Conservation (phyloP, 495 filamentous ascomycete genomes). For the Aspergillus haitiensis region DNA sequence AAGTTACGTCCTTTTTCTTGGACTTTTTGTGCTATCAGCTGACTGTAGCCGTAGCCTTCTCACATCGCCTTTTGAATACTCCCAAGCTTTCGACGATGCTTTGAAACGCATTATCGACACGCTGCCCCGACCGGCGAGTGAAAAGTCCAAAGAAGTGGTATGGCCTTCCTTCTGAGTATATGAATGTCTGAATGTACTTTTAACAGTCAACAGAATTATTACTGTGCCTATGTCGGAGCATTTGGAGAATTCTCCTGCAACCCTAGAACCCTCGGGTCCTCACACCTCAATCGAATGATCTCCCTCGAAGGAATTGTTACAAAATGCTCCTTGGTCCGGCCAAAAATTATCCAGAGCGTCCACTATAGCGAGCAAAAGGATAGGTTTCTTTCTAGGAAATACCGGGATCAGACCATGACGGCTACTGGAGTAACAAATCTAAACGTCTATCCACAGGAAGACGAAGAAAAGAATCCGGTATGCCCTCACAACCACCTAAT, state of each 20-base stretch:
- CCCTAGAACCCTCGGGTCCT: slow-evolving; percentile 84
- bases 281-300: slow-evolving; percentile 91
- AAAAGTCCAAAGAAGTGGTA: slow-evolving; percentile 63
- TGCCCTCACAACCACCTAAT: slow-evolving; percentile 16
- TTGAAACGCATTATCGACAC: slow-evolving; percentile 84
- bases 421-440: slow-evolving; percentile 80
- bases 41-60: slow-evolving; percentile 55
- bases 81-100: slow-evolving; percentile 82
- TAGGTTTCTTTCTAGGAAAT: slow-evolving; percentile 80
- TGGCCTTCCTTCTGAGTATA: slow-evolving; percentile 25
- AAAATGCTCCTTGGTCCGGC: slow-evolving; percentile 89
- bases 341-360: slow-evolving; percentile 96
- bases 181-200: slow-evolving; percentile 2
- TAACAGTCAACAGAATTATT: slow-evolving; percentile 62
- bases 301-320: slow-evolving; percentile 98
- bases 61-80: slow-evolving; percentile 82
- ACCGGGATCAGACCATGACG: slow-evolving; percentile 94
- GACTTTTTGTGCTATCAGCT: slow-evolving; percentile 2
- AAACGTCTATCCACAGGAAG: slow-evolving; percentile 92
- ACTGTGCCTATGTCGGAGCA: slow-evolving; percentile 91
- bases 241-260: slow-evolving; percentile 96
- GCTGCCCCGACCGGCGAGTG: slow-evolving; percentile 60
- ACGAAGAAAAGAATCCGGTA: slow-evolving; percentile 75
- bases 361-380: slow-evolving; percentile 87
- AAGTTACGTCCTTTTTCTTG: slow-evolving; percentile 16